phyloP scores from a whole-genome alignment of 1,139 yeast species.

The Yamadazyma songkhlaensis region DNA sequence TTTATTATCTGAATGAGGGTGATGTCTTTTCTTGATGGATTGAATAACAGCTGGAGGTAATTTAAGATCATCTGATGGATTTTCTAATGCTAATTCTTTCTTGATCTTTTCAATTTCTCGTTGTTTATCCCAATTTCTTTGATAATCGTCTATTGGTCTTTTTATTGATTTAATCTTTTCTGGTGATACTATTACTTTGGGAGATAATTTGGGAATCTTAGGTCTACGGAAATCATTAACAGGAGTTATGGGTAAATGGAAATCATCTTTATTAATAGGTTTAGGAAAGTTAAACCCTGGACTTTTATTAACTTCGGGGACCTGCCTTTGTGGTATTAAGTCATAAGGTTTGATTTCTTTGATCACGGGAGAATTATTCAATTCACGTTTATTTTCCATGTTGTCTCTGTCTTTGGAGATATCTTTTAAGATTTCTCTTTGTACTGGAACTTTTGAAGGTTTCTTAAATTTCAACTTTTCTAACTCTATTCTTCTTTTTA shows the following conservation, averaged over 20 bases:
- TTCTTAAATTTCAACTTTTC: constrained; percentile 13
- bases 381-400: no score
- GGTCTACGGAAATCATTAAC: constrained; percentile 15
- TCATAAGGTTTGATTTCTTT: no score
- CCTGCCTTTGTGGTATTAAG: no score
- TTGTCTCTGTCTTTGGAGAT: constrained; percentile 8
- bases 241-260: not conserved
- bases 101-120: not conserved
- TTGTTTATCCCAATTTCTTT: not conserved
- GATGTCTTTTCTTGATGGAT: constrained; percentile 14
- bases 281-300: no score
- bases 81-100: not conserved
- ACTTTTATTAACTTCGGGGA: no score
- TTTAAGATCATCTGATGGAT: not conserved
- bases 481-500: constrained; percentile 22
- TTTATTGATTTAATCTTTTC: not conserved
- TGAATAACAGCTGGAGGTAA: constrained; percentile 15
- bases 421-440: constrained; percentile 8
- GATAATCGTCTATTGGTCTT: not conserved
- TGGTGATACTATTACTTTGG: constrained; percentile 3
- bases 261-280: no score
- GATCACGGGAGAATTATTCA: no score
- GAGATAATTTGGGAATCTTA: constrained; percentile 11
- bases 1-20: constrained; percentile 7
- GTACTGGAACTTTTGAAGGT: no score